Evolutionary conservation across 176 grass and related monocot species (phyloP), one percentile per base, ranked within the genome.

Genomic region (Themeda triandra): DNA sequence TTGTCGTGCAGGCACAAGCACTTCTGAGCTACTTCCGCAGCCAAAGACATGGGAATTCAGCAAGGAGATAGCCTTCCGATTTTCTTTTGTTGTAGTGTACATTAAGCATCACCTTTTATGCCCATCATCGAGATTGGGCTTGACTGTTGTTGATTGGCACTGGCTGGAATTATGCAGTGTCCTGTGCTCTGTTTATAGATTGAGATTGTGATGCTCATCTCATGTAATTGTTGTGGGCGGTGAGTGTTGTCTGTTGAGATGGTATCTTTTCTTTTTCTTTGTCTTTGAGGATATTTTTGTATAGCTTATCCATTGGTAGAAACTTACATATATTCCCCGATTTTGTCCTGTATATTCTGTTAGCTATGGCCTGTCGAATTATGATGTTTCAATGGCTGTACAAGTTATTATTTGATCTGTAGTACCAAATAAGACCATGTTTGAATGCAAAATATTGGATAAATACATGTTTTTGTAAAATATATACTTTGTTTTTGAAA

Each of bases 11-110:
- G 95, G 95, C 95, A 31, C 95, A 94, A 69, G 87, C 88, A 84
- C 95, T 98, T 85, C 93, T 98, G 29, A 94, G 95, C 84, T 94
- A 94, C 83, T 98, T 98, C 88, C 88, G 90, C n/a, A 98, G 90
- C 79, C 95, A 98, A 75, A 92, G 97, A 86, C 93, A 92, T 75
- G 89, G 94, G 62, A 91, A 82, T 84, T 62, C 90, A 15, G 86
- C 87, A 51, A 92, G 88, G 90, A 88, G 89, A 87, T 90, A 80
- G 73, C 75, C 84, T 74, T 49, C 14, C 53, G 32, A 63, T n/a
- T 10, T 3, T 10, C 56, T 24, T 53, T 51, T 87, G 79, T 75
- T 83, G n/a, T 65, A 73, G 60, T 90, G 80, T 90, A 87, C 69
- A 84, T 90, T 80, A 81, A 89, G 77, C 13, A 17, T 62, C 40